Base-by-base conservation (phyloP, 2,329 filamentous ascomycete genomes). In the Tetracladium maxilliforme region DNA sequence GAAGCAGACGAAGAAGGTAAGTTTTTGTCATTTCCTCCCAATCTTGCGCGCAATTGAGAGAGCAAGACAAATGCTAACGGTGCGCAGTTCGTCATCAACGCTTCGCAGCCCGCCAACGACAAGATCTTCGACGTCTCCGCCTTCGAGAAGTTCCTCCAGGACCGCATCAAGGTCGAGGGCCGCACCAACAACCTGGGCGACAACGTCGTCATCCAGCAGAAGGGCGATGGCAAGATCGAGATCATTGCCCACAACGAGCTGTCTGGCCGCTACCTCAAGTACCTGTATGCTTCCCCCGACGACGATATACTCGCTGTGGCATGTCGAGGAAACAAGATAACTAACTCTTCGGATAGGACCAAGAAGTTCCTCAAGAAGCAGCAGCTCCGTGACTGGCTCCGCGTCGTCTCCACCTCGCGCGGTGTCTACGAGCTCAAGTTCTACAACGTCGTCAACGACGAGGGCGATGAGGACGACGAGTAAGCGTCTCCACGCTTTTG, bases 291-390 rank as follows among this genome's bases (percentile, higher is more conserved):
- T 18, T n/a, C 19, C 15, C 16, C 11, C 22, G n/a, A 13, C 11
- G 12, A 12, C 14, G 9, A 10, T 24, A 16, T 10, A 14, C 13
- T 18, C 23, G 12, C 8, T 19, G 11, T 19, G 13, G 10, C 9
- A 17, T 18, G 22, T 16, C 13, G 9, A 28, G 11, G 6, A 9
- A 23, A 28, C 23, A 44, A 49, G 29, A 49, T 38, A 16, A 19
- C n/a, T n/a, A 19, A 14, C 19, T 11, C 9, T 17, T 21, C 13
- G 10, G 33, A 24, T 42, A 92, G 83, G 58, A 98, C 90, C 60
- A 98, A 98, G 83, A 98, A 98, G 75, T 98, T 93, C 79, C 79
- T 98, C 63, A 98, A 98, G 84, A 98, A 98, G 82, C 83, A 94
- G 72, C 87, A 95, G 75, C 82, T 98, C 57, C 83, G 90, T 67